phyloP scores from a whole-genome alignment of 2,329 filamentous ascomycete genomes.

The Leptographium wingfieldii region DNA sequence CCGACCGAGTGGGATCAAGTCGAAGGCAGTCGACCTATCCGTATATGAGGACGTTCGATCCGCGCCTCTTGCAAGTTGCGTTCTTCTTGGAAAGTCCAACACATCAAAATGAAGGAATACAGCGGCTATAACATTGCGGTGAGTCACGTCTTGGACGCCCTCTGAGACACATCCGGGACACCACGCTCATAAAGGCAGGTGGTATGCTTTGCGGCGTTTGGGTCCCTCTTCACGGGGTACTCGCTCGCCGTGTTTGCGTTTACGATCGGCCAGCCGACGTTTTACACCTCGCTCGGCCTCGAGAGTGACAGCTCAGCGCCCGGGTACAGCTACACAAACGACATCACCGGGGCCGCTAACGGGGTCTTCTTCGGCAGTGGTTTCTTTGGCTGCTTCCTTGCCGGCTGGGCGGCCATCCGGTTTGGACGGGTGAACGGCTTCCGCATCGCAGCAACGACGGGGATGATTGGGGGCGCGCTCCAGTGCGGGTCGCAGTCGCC shows the following conservation, averaged over 20 bases:
- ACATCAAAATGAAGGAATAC: neutral
- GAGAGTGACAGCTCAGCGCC: neutral
- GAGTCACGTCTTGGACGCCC: neutral
- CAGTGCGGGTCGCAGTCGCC: neutral
- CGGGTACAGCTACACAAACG: neutral
- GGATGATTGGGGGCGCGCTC: neutral
- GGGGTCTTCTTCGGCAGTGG: constrained; percentile 2
- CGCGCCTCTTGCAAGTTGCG: no score
- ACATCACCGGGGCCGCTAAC: neutral
- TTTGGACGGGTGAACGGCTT: constrained; percentile 1
- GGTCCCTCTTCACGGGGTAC: constrained; percentile 2
- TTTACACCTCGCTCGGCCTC: neutral
- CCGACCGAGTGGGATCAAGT: neutral
- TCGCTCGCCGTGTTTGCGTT: constrained; percentile 2
- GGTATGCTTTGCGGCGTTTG: constrained; percentile 2
- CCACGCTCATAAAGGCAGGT: neutral
- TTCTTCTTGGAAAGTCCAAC: no score
- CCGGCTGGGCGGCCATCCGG: neutral
- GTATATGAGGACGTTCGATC: no score
- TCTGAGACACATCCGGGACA: neutral
- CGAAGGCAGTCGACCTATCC: neutral
- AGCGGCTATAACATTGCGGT: constrained; percentile 1
- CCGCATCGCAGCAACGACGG: neutral
- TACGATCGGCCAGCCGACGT: neutral
- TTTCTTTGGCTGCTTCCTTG: constrained; percentile 1